These are phyloP conservation scores for Rhodamnia argentea DNA, from an alignment of 345 rosid genomes.

Conservation along the genomic window DNA sequence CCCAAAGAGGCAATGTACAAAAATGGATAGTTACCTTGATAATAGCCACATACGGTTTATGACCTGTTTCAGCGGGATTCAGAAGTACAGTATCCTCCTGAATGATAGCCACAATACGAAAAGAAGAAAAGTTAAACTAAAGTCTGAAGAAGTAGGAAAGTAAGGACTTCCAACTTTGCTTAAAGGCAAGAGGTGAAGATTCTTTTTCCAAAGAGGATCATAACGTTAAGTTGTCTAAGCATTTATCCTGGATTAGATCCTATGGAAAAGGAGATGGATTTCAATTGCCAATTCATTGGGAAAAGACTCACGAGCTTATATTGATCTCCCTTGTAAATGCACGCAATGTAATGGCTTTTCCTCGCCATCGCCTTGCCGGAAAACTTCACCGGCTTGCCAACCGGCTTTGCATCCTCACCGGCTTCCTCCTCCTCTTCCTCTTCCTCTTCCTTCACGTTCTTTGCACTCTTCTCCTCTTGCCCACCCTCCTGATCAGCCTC, in stretches of 20 bases:
- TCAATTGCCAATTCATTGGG: too few relatives aligned
- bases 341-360: constrained; percentile 44
- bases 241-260: too few relatives aligned
- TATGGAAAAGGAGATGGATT: too few relatives aligned
- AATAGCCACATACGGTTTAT: constrained; percentile 92
- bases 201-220: too few relatives aligned
- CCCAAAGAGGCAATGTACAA: too few relatives aligned
- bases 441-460: constrained; percentile 31
- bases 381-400: constrained; percentile 42
- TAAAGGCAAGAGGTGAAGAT: too few relatives aligned
- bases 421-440: constrained; percentile 24
- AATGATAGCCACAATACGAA: not conserved
- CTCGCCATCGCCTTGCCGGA: constrained; percentile 67
- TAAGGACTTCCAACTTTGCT: not conserved
- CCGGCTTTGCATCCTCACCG: constrained; percentile 70
- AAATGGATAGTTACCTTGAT: constrained; percentile 52
- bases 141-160: not conserved
- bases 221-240: too few relatives aligned
- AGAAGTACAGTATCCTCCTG: constrained; percentile 93
- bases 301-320: constrained; percentile 61
- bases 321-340: constrained; percentile 54
- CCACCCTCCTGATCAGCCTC: constrained; percentile 20
- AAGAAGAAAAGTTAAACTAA: not conserved
- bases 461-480: constrained; percentile 43
- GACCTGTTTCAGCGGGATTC: constrained; percentile 60